Evolutionary conservation across 495 filamentous ascomycete species (phyloP), one percentile per base, ranked within the genome.

Genomic region (Trichoderma virens): DNA sequence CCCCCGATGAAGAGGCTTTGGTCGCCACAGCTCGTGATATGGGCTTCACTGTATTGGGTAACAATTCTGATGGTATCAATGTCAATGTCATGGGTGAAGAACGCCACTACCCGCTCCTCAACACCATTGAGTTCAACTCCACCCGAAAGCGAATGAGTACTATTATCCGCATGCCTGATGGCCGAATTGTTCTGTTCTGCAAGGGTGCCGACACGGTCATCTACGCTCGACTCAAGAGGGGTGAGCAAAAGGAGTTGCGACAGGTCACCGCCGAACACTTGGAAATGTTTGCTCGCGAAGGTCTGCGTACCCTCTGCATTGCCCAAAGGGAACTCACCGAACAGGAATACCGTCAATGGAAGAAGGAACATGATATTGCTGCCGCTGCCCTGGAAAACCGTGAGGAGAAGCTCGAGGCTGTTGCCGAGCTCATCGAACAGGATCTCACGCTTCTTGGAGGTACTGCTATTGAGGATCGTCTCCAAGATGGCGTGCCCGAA

Each of bases 171-270:
- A 98, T 98, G 93, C 95, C 95, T 4, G 86, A 97, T 70, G 92
- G 92, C 41, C 87, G 83, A 66, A 97, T 99, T 61, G 80, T 93
- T 31, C 84, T 99, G 0, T 96, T 95, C 73, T 99, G 95, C 80
- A 99, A 99, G 75, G 95, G 95, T 60, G 95, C 95, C 23, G 95
- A 99, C 72, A 97, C 91, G 70, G 87, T 98, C 63, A 98, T 99
- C 68, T 99, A 97, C 74, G 95, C 93, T 5, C 90, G 95, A 6
- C 80, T 99, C 63, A 88, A 84, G 72, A 85, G 81, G 61, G 93
- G 93, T 30, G 87, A 94, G 74, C 95, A 99, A 74, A 77, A 84
- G 32, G 90, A 96, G 65, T 85, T 99, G 23, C 83, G 95, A 59
- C 83, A 80, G 63, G 79, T 84, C 59, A 99, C 95, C 8, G 94